Evolutionary conservation across 768 basidiomycete species (phyloP).

Genomic region (Mrakia hoshinonis): DNA sequence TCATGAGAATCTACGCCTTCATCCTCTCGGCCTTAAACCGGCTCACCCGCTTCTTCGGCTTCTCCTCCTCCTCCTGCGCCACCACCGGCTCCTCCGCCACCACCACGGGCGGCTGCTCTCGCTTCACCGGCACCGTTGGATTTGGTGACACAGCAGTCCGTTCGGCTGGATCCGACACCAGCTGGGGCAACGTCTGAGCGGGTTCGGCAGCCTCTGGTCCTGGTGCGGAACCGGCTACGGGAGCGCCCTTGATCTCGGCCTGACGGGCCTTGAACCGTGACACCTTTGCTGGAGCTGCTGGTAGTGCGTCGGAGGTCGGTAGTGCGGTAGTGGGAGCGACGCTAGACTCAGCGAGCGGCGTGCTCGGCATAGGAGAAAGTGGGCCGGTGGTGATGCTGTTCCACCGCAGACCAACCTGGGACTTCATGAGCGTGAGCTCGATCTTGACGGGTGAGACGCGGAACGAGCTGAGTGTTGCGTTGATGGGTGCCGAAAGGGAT

Average conservation of each 20-base stretch:
- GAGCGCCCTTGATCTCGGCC: neutral
- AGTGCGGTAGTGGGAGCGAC: neutral
- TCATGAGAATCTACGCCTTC: neutral
- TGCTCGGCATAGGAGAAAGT: neutral
- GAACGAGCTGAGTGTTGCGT: constrained; percentile 2
- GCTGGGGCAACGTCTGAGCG: neutral
- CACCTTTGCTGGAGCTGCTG: neutral
- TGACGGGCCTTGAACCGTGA: constrained; percentile 17
- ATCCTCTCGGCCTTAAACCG: constrained; percentile 17
- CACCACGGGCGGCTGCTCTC: neutral
- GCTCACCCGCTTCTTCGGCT: constrained; percentile 10
- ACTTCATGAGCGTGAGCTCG: constrained; percentile 18
- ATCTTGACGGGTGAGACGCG: constrained; percentile 15
- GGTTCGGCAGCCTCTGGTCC: neutral
- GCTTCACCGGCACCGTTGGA: neutral
- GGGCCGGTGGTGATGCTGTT: neutral
- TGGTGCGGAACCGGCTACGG: neutral
- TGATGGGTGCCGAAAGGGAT: neutral
- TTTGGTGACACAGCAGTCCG: neutral
- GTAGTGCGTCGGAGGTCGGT: neutral
- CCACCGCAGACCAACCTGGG: neutral
- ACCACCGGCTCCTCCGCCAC: neutral
- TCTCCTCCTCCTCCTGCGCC: neutral
- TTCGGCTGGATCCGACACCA: neutral
- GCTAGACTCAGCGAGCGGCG: neutral